phyloP scores from a whole-genome alignment of 352 stramenopile species.

The Phytopythium delawarense region DNA sequence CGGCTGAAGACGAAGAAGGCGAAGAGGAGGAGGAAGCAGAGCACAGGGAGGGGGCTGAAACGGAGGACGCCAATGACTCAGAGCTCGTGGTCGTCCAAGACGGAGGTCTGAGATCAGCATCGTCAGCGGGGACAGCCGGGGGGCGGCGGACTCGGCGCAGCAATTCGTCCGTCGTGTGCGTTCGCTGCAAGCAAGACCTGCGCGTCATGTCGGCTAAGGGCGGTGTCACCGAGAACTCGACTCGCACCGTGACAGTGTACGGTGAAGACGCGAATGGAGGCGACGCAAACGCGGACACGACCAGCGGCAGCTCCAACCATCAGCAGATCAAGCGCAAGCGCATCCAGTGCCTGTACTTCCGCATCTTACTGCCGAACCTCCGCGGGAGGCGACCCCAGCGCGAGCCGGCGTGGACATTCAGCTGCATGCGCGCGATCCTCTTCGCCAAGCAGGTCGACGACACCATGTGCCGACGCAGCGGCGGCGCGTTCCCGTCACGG shows the following conservation, averaged over 20 bases:
- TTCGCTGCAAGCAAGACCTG: conserved; percentile 59
- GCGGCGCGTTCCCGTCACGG: conserved; percentile 37
- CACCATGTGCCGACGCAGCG: conserved; percentile 50
- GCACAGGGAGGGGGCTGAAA: conserved; percentile 11
- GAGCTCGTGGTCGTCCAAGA: conserved; percentile 11
- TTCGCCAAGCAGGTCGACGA: conserved; percentile 87
- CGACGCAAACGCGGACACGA: not conserved
- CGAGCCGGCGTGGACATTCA: conserved; percentile 81
- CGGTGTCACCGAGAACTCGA: conserved; percentile 8
- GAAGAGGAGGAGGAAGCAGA: conserved; percentile 36
- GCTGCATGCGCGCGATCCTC: conserved; percentile 88
- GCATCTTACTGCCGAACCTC: conserved; percentile 90
- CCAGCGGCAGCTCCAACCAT: conserved; percentile 1
- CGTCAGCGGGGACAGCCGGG: not conserved
- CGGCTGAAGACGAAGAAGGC: conserved; percentile 35
- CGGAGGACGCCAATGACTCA: conserved; percentile 9
- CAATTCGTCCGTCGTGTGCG: conserved; percentile 29
- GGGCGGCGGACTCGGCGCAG: not conserved
- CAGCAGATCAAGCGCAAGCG: conserved; percentile 31
- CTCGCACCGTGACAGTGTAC: not conserved
- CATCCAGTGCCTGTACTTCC: conserved; percentile 86
- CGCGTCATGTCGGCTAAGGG: conserved; percentile 29
- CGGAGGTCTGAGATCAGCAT: not conserved
- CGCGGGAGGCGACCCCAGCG: conserved; percentile 73
- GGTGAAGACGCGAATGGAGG: conserved; percentile 1